phyloP scores from a whole-genome alignment of 306 rosid species.

The Amphicarpaea edgeworthii region DNA sequence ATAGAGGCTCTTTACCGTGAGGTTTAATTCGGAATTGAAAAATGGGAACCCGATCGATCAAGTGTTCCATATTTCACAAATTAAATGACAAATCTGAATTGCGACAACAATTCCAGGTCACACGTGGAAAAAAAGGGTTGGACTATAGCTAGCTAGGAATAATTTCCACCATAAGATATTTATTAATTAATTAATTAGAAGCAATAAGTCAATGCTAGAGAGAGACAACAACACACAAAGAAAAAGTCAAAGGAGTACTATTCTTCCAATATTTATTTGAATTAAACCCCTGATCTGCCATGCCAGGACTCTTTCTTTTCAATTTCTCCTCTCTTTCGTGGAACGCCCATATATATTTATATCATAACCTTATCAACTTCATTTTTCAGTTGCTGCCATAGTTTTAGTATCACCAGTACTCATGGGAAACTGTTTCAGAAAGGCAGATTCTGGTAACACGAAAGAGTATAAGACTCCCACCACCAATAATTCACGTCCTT shows the following conservation, averaged over 20 bases:
- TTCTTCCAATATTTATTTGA: not conserved
- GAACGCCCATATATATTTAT: not conserved
- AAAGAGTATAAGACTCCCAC: not conserved
- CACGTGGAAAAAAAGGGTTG: not conserved
- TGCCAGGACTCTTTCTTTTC: constrained; percentile 7
- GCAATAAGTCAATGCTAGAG: not conserved
- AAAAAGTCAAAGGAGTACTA: constrained; percentile 26
- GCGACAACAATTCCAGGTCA: not conserved
- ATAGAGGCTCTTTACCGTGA: constrained; percentile 7
- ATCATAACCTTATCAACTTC: not conserved
- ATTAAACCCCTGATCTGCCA: not conserved
- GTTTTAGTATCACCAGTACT: not conserved
- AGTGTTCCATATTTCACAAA: not conserved
- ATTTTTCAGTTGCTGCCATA: not conserved
- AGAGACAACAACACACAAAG: not conserved
- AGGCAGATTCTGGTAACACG: not conserved
- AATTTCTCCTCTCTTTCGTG: constrained; percentile 42
- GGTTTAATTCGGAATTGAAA: not conserved
- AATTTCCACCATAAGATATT: not conserved
- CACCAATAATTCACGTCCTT: not conserved
- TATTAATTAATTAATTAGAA: not conserved
- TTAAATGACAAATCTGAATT: not conserved
- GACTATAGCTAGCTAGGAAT: not conserved
- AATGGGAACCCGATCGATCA: not conserved
- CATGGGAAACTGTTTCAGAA: constrained; percentile 49